These are phyloP conservation scores for Vachellia pachyceras DNA, from an alignment of 306 rosid species.

Conservation along the genomic window DNA sequence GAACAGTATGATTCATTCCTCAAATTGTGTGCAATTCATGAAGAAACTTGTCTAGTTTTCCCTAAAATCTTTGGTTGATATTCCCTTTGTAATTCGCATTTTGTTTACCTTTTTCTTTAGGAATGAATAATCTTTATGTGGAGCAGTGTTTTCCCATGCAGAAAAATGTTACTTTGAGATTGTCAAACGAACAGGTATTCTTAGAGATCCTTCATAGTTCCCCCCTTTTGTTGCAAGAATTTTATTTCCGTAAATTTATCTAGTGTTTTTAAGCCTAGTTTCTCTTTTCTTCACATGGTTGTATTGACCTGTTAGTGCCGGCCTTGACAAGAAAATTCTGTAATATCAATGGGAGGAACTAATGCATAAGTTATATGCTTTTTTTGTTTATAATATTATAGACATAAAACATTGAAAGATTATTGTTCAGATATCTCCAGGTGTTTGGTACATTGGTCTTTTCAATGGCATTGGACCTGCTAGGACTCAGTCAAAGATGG, in stretches of 20 bases:
- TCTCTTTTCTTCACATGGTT: constrained; percentile 28
- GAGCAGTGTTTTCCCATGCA: constrained; percentile 93
- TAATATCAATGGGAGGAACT: constrained; percentile 9
- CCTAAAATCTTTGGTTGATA: constrained; percentile 10
- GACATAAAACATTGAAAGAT: constrained; percentile 32
- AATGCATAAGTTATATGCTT: constrained; percentile 32
- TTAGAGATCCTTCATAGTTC: constrained; percentile 15
- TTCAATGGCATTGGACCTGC: constrained; percentile 91
- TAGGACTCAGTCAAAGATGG: constrained; percentile 96
- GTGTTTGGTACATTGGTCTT: constrained; percentile 92
- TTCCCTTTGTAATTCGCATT: constrained; percentile 38
- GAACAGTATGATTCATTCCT: background rate
- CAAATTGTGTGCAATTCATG: background rate
- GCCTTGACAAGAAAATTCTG: constrained; percentile 5
- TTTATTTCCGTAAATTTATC: constrained; percentile 25
- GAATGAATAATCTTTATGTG: constrained; percentile 66
- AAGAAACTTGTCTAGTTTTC: background rate
- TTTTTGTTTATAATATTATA: constrained; percentile 7
- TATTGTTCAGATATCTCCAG: constrained; percentile 86
- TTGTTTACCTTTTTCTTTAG: constrained; percentile 37
- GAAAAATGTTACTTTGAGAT: constrained; percentile 64
- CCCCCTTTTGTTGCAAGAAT: background rate
- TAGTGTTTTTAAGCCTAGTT: constrained; percentile 11
- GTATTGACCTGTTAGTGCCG: constrained; percentile 8
- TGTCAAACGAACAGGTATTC: constrained; percentile 85